These are phyloP conservation scores for Drosera spatulata DNA, from an alignment of 179 eudicot genomes.

Conservation along the genomic window DNA sequence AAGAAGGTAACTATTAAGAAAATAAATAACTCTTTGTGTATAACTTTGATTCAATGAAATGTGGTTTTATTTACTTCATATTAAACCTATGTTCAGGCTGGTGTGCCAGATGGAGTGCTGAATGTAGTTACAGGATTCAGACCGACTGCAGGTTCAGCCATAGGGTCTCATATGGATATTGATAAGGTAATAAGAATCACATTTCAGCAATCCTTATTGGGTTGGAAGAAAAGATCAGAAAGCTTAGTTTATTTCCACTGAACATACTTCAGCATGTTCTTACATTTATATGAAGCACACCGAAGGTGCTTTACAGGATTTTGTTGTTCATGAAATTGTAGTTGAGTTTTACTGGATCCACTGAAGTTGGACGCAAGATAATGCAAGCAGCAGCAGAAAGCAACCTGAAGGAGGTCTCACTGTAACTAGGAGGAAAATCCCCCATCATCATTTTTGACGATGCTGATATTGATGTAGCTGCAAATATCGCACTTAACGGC, in stretches of 20 bases:
- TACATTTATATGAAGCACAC: too few relatives aligned
- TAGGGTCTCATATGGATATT: constrained; percentile 46
- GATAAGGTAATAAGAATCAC: constrained; percentile 22
- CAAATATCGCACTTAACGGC: constrained; percentile 36
- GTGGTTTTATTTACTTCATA: too few relatives aligned
- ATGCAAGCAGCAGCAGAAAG: constrained; percentile 63
- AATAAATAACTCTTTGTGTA: too few relatives aligned
- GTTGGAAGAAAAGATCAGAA: too few relatives aligned
- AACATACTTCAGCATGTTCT: neutral
- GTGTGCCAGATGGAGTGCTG: constrained; percentile 26
- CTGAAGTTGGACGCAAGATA: constrained; percentile 45
- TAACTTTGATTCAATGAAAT: too few relatives aligned
- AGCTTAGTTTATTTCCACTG: neutral
- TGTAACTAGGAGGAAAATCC: constrained; percentile 65
- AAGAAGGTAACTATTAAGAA: too few relatives aligned
- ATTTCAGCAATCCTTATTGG: neutral
- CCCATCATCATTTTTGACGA: constrained; percentile 62
- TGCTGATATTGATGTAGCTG: constrained; percentile 46
- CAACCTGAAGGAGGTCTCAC: constrained; percentile 49
- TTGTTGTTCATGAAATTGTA: neutral
- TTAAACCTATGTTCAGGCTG: constrained; percentile 52
- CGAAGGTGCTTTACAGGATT: too few relatives aligned
- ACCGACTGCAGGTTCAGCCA: constrained; percentile 38
- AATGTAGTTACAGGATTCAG: constrained; percentile 40
- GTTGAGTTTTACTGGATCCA: constrained; percentile 67